Evolutionary conservation across 2,329 filamentous ascomycete species (phyloP), one percentile per base, ranked within the genome.

Genomic region (Pyrenophora teres): DNA sequence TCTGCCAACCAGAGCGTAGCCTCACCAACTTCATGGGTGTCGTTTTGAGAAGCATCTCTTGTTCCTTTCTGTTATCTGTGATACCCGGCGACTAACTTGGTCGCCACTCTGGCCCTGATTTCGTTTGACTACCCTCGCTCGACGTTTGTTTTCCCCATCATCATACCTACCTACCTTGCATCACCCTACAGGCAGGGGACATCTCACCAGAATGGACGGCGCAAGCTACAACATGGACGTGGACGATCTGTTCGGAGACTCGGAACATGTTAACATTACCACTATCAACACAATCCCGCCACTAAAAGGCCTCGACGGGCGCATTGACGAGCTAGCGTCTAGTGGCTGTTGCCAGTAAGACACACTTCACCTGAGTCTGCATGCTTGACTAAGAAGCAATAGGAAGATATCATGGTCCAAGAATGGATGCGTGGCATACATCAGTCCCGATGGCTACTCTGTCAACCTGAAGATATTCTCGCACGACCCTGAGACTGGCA

Each of bases 391-490:
- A 21, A 65, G 40, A 25, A 6, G 33, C 18, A 15, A 19, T 52
- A 95, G 92, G 70, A 85, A 85, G 59, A 83, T 97, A 46, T 86
- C 89, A 25, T 97, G 93, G 92, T 96, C 93, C 9, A 92, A 87
- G 64, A 83, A 86, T 54, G 93, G 93, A 37, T 91, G 87, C 53
- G 90, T 97, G 60, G 92, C 92, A 23, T 88, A 87, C 46, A 88
- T 97, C 60, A 83, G 87, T 16, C 77, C 83, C 13, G 88, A 92
- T 73, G 88, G 89, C 23, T 81, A 82, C 40, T 81, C 80, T 12
- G 77, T 97, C 45, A 85, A 89, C 67, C 80, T 96, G 39, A 85
- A 87, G 52, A 87, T 90, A 68, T 80, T 96, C 43, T 82, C 84
- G 30, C 87, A 88, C 65, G 81, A 86, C 59, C 81, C 86, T 0